These are phyloP conservation scores for Sophora flavescens DNA, from an alignment of 306 rosid genomes.

Conservation along the genomic window DNA sequence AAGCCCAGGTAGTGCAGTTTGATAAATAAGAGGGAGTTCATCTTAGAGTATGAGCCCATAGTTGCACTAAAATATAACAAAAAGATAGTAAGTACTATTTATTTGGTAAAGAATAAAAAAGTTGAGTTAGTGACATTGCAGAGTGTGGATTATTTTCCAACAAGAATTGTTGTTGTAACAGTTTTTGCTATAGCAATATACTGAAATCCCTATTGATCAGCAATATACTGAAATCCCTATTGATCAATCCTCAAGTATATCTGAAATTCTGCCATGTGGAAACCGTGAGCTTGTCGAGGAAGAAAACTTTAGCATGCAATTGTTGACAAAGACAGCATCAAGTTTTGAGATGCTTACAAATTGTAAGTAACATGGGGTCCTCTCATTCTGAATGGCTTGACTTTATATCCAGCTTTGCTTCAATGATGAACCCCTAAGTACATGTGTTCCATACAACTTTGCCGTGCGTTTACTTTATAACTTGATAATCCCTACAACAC, in stretches of 20 bases:
- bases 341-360: slow-evolving; percentile 24
- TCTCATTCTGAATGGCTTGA: slow-evolving; percentile 21
- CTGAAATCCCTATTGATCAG: slow-evolving; percentile 1
- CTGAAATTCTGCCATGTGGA: slow-evolving; percentile 9
- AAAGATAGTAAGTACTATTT: not conserved
- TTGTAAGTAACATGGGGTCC: slow-evolving; percentile 14
- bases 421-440: not conserved
- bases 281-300: slow-evolving; percentile 19
- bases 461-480: slow-evolving; percentile 9
- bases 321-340: slow-evolving; percentile 9
- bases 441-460: not conserved
- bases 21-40: not conserved
- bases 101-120: slow-evolving; percentile 3
- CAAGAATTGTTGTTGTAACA: not conserved
- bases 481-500: not conserved
- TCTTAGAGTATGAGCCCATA: slow-evolving; percentile 1
- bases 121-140: not conserved
- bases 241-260: slow-evolving; percentile 8
- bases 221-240: not conserved
- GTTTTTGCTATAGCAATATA: not conserved
- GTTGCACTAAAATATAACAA: slow-evolving; percentile 27
- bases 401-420: slow-evolving; percentile 23
- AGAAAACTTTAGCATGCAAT: slow-evolving; percentile 26
- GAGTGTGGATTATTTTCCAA: not conserved
- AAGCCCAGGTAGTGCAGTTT: not conserved